These are phyloP conservation scores for Actinidia chinensis DNA, from an alignment of 179 eudicot genomes.

Conservation along the genomic window DNA sequence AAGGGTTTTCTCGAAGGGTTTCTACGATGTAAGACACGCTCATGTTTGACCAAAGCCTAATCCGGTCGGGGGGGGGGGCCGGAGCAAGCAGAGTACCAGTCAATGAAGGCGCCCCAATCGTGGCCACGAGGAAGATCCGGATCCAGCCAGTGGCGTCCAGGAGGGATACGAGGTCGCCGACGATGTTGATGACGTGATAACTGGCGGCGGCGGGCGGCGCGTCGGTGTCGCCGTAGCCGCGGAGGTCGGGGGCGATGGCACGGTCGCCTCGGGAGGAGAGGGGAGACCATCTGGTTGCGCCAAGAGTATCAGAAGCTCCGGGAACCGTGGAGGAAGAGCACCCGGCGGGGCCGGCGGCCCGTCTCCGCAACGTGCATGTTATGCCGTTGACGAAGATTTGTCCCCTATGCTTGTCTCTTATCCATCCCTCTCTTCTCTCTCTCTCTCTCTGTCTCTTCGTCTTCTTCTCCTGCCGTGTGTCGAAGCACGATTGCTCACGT, in stretches of 20 bases:
- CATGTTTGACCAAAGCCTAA: constrained; percentile 49
- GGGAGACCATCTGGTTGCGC: constrained; percentile 68
- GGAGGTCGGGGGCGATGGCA: constrained; percentile 72
- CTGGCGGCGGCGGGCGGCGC: constrained; percentile 37
- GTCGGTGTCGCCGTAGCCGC: constrained; percentile 73
- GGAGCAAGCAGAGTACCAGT: constrained; percentile 52
- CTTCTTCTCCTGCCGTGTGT: background rate
- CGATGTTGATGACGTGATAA: constrained; percentile 59
- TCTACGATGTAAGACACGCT: constrained; percentile 52
- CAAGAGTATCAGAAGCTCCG: constrained; percentile 80
- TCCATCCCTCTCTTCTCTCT: constrained; percentile 44
- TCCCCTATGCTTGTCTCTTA: constrained; percentile 43
- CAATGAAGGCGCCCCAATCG: constrained; percentile 62
- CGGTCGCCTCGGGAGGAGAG: constrained; percentile 54
- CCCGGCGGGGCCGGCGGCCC: constrained; percentile 41
- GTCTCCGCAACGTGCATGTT: constrained; percentile 64
- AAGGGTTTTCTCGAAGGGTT: constrained; percentile 34
- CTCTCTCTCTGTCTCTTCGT: too few relatives aligned
- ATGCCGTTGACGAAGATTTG: constrained; percentile 45
- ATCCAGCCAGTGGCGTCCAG: constrained; percentile 46
- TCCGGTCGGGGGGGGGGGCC: constrained; percentile 61
- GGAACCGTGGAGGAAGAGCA: constrained; percentile 67
- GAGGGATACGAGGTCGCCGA: constrained; percentile 59
- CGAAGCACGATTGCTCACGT: too few relatives aligned
- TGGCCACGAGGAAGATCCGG: constrained; percentile 60